These are phyloP conservation scores for Barbarea vulgaris DNA, from an alignment of 345 rosid species.

Conservation along the genomic window DNA sequence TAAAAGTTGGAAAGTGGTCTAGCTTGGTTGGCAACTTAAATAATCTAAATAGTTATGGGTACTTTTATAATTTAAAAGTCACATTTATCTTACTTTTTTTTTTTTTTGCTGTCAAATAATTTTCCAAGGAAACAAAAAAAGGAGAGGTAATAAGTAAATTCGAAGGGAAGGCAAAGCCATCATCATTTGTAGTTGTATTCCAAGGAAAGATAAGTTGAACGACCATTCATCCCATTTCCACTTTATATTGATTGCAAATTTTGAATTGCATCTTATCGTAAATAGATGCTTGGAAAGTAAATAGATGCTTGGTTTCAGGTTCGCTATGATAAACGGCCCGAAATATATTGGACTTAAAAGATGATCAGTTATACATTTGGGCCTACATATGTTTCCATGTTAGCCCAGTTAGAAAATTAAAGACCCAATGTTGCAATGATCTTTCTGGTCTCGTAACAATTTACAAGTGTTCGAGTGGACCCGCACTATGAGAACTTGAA, in stretches of 20 bases:
- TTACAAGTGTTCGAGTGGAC: background rate
- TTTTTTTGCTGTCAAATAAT: conserved; percentile 14
- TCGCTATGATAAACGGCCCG: background rate
- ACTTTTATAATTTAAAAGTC: conserved; percentile 4
- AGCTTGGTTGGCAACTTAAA: conserved; percentile 42
- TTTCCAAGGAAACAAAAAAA: background rate
- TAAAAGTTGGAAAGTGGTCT: conserved; percentile 41
- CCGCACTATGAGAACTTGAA: too few relatives aligned
- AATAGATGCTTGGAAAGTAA: background rate
- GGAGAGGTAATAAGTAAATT: conserved; percentile 36
- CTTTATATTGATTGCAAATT: conserved; percentile 22
- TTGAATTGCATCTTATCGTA: conserved; percentile 3
- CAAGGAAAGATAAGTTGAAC: conserved; percentile 39
- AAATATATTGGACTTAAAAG: background rate
- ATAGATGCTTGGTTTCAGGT: background rate
- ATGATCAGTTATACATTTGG: background rate
- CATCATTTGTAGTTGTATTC: conserved; percentile 44
- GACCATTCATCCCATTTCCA: conserved; percentile 19
- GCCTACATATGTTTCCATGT: background rate
- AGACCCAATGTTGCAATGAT: background rate
- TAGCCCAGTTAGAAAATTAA: background rate
- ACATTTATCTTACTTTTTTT: conserved; percentile 6
- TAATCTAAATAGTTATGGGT: conserved; percentile 15
- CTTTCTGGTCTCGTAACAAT: background rate
- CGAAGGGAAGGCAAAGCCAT: conserved; percentile 35